These are phyloP conservation scores for Allomyces javanicus DNA, from an alignment of 192 early-diverging fungal genomes.

Conservation along the genomic window DNA sequence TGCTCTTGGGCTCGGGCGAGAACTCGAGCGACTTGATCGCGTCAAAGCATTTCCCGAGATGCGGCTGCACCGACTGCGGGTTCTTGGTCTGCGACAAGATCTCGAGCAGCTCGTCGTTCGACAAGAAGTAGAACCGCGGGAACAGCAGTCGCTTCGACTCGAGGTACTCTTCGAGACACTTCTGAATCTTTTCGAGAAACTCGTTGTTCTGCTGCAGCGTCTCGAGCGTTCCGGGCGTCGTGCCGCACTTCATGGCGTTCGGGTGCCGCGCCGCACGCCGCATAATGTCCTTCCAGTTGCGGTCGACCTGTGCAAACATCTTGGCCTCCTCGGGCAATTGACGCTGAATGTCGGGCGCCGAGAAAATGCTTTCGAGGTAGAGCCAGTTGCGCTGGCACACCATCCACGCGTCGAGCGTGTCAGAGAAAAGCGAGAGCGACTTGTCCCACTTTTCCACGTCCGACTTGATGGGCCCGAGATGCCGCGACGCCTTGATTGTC, in stretches of 20 bases:
- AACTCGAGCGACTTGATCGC: constrained; percentile 39
- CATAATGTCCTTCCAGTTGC: constrained; percentile 42
- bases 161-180: constrained; percentile 40
- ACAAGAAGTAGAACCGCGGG: constrained; percentile 40
- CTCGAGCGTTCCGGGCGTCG: constrained; percentile 31
- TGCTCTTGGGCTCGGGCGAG: constrained; percentile 28
- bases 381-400: constrained; percentile 40
- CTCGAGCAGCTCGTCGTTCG: constrained; percentile 44
- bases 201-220: constrained; percentile 36
- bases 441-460: constrained; percentile 42
- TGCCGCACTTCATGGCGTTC: constrained; percentile 42
- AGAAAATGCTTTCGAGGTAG: constrained; percentile 38
- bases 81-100: constrained; percentile 39
- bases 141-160: constrained; percentile 37
- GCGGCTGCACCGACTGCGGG: constrained; percentile 41
- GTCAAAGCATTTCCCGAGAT: constrained; percentile 41
- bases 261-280: constrained; percentile 32
- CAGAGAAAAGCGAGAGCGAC: constrained; percentile 28
- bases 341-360: constrained; percentile 39
- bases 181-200: constrained; percentile 39
- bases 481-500: constrained; percentile 33
- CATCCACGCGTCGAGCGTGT: constrained; percentile 36
- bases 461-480: constrained; percentile 34
- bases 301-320: constrained; percentile 38
- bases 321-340: constrained; percentile 42